Evolutionary conservation across 768 basidiomycete genomes (phyloP).

Genomic region (Pleurotus pulmonarius): DNA sequence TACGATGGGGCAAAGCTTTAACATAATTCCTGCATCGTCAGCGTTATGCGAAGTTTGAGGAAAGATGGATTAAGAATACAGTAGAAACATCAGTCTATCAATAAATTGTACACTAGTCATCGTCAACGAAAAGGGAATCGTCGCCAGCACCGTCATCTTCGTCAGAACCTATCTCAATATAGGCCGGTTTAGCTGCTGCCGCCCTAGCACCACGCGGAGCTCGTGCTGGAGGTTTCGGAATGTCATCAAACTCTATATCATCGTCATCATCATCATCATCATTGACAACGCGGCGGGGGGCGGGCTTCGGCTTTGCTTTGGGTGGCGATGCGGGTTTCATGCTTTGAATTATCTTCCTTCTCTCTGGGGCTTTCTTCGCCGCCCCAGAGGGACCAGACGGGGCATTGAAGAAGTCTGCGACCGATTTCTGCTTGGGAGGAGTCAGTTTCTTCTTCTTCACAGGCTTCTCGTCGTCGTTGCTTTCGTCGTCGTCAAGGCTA

Average conservation of each 20-base stretch:
- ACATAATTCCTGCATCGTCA: no score
- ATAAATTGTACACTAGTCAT: constrained; percentile 18
- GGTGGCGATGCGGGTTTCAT: constrained; percentile 56
- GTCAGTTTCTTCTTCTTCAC: constrained; percentile 50
- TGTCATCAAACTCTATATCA: constrained; percentile 38
- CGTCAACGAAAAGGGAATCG: constrained; percentile 44
- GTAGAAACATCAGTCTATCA: no score
- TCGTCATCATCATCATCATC: constrained; percentile 45
- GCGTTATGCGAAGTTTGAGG: no score
- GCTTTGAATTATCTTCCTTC: constrained; percentile 52
- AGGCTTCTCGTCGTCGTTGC: constrained; percentile 38
- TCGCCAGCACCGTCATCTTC: constrained; percentile 41
- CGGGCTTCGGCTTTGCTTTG: constrained; percentile 45
- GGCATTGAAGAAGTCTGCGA: constrained; percentile 65
- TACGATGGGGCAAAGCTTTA: no score
- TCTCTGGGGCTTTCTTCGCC: constrained; percentile 31
- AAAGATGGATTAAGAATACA: no score
- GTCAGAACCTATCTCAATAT: constrained; percentile 55
- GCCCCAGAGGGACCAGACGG: constrained; percentile 23
- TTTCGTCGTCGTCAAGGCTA: constrained; percentile 35
- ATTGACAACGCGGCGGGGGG: constrained; percentile 32
- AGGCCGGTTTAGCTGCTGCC: constrained; percentile 48
- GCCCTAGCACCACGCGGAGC: constrained; percentile 47
- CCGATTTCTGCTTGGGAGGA: constrained; percentile 29
- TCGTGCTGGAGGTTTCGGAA: constrained; percentile 34